phyloP scores from a whole-genome alignment of 345 rosid genomes.

The Microcos paniculata region DNA sequence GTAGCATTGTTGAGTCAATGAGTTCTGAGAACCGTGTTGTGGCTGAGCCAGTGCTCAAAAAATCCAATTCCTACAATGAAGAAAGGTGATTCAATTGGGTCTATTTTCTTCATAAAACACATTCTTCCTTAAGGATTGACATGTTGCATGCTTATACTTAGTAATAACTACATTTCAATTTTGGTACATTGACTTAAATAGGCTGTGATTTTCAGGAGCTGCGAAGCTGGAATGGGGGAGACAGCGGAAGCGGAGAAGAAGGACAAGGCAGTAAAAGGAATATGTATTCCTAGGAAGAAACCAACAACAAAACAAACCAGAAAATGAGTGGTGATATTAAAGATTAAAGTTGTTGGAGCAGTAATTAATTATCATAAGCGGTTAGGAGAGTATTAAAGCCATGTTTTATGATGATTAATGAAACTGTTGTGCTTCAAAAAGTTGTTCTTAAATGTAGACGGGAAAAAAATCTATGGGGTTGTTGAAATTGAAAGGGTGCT shows the following conservation, averaged over 20 bases:
- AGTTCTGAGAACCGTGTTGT: slow-evolving; percentile 42
- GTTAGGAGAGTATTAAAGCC: background rate
- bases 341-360: background rate
- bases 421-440: background rate
- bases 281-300: slow-evolving; percentile 68
- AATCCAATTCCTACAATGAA: slow-evolving; percentile 82
- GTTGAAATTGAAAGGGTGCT: background rate
- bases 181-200: background rate
- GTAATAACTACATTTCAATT: too few species aligned
- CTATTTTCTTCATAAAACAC: background rate
- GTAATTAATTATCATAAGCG: background rate
- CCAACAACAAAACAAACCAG: slow-evolving; percentile 43
- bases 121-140: background rate
- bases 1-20: slow-evolving; percentile 76
- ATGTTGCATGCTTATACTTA: background rate
- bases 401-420: background rate
- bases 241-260: slow-evolving; percentile 28
- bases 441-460: background rate
- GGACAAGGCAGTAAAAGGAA: slow-evolving; percentile 40
- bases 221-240: slow-evolving; percentile 24
- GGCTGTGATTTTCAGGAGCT: slow-evolving; percentile 30
- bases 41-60: slow-evolving; percentile 43
- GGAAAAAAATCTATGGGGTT: background rate
- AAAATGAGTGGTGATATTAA: slow-evolving; percentile 28
- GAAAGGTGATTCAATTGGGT: slow-evolving; percentile 42